These are phyloP conservation scores for Fusarium sp. DNA, from an alignment of 2,329 filamentous ascomycete species.

Conservation along the genomic window DNA sequence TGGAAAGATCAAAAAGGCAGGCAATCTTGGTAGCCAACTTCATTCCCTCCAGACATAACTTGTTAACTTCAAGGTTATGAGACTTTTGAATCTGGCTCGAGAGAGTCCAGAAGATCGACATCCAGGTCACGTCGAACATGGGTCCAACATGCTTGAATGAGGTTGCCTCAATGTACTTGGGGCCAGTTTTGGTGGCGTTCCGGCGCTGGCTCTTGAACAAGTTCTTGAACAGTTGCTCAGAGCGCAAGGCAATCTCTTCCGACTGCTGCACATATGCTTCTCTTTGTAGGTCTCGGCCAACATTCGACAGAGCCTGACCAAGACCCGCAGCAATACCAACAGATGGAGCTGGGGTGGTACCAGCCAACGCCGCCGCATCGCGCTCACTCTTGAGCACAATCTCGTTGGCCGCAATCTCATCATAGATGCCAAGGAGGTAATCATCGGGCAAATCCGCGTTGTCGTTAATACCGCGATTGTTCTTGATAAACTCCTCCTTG, in stretches of 20 bases:
- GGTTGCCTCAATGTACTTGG: slow-evolving; percentile 90
- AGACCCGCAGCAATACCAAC: slow-evolving; percentile 83
- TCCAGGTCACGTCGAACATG: slow-evolving; percentile 99
- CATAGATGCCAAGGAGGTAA: slow-evolving; percentile 88
- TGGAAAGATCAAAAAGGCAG: slow-evolving; percentile 92
- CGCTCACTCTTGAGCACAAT: slow-evolving; percentile 95
- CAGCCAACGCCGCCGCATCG: slow-evolving; percentile 86
- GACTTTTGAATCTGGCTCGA: slow-evolving; percentile 94
- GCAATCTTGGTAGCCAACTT: slow-evolving; percentile 93
- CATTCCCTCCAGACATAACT: slow-evolving; percentile 93
- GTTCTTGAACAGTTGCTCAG: slow-evolving; percentile 90
- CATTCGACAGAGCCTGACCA: slow-evolving; percentile 89
- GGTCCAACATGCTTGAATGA: slow-evolving; percentile 95
- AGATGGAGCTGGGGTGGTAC: slow-evolving; percentile 68
- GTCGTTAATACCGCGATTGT: slow-evolving; percentile 98
- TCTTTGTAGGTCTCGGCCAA: slow-evolving; percentile 89
- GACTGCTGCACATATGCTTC: slow-evolving; percentile 96
- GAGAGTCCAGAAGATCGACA: slow-evolving; percentile 96
- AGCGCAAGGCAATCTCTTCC: slow-evolving; percentile 83
- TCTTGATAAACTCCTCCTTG: slow-evolving; percentile 98
- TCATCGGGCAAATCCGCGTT: slow-evolving; percentile 93
- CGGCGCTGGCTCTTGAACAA: slow-evolving; percentile 89
- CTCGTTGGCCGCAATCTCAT: slow-evolving; percentile 91
- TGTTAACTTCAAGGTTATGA: slow-evolving; percentile 92
- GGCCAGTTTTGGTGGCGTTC: slow-evolving; percentile 75